Base-by-base conservation (phyloP, 306 rosid genomes). In the Mimosa bimucronata region DNA sequence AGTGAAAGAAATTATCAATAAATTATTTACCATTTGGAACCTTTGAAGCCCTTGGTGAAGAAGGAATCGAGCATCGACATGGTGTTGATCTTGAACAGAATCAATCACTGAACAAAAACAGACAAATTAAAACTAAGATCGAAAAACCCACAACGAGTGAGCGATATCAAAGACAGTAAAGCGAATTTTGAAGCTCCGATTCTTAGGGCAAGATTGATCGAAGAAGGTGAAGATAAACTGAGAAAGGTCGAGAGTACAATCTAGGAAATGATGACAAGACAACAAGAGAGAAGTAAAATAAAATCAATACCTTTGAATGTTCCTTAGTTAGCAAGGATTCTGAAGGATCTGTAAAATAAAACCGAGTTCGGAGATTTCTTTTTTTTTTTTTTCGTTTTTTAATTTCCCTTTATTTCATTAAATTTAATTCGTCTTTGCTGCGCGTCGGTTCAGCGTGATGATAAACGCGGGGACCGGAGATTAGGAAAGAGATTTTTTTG, bases 21-120 rank as follows among this genome's bases (percentile, higher is more conserved):
- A 74, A 80, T 25, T 69, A 41, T 69, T n/a, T 87, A 95, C 99
- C 99, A 95, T 82, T 91, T 92, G 77, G 92, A 84, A 30, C 94
- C 98, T 79, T 90, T 95, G 82, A 95, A 93, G 87, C 97, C 97
- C 87, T 91, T 89, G 92, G 74, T 89, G 92, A 95, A 91, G 91
- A 95, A 86, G 41, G 99, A 91, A 81, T 90, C 95, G 79, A 94
- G 91, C 97, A 90, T 91, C 89, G 97, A 84, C 97, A 90, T 90
- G 88, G 79, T 74, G 76, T 11, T 26, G 70, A 31, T 79, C 64
- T 44, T 57, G 85, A 86, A 76, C 82, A 83, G 73, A 84, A 83
- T 61, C 74, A 77, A 65, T 46, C 75, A 80, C 88, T 75, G 31
- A 75, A 65, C 65, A 29, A 30, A 71, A 69, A 81, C 61, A 15